Base-by-base conservation (phyloP, 352 stramenopile species). In the Phytophthora podocarpi region DNA sequence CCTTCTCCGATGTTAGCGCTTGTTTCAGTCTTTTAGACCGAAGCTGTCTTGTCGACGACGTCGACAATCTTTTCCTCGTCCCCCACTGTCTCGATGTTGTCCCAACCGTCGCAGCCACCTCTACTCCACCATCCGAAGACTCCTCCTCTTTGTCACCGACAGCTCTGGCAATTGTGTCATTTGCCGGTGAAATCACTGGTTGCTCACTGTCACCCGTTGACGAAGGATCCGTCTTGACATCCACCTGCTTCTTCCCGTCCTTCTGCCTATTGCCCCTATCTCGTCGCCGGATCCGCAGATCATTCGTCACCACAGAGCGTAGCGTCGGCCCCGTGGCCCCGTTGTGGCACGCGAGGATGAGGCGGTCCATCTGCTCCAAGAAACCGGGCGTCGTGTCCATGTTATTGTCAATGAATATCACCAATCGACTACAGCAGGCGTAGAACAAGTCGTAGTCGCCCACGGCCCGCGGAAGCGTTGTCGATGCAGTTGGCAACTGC, bases 331-430 rank as follows among this genome's bases (percentile, higher is more conserved):
- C 73, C 0, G 72, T 70, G 13, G 70, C 70, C 13, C 71, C 70
- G 50, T 67, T 86, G 53, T 87, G 77, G 55, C 80, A 89, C 12
- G 80, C 77, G 27, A 86, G 51, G 35, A 89, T 86, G 42, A 87
- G 70, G 43, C 80, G 80, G 47, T 87, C 80, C 80, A 89, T 89
- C 41, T 89, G 72, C 67, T 77, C 47, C 20, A 63, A 41, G 58
- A 89, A 89, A n/a, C 80, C 80, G n/a, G 70, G 59, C 54, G 77
- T 83, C 30, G 77, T 89, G 34, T 53, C 54, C 75, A 89, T 83
- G 47, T 86, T 84, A 4, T 27, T 58, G 9, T 53, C 47, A 53
- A 89, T 87, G 34, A 80, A 89, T 24, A 46, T 13, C 7, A 76
- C 61, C 50, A 89, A 39, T 8, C 64, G 67, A 31, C 67, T 62